Percentiles rank a stretch among this genome's conserved stretches.
These are phyloP conservation scores for Coemansia sp. DNA, from an alignment of 192 early-diverging fungal genomes.

Conservation along the genomic window DNA sequence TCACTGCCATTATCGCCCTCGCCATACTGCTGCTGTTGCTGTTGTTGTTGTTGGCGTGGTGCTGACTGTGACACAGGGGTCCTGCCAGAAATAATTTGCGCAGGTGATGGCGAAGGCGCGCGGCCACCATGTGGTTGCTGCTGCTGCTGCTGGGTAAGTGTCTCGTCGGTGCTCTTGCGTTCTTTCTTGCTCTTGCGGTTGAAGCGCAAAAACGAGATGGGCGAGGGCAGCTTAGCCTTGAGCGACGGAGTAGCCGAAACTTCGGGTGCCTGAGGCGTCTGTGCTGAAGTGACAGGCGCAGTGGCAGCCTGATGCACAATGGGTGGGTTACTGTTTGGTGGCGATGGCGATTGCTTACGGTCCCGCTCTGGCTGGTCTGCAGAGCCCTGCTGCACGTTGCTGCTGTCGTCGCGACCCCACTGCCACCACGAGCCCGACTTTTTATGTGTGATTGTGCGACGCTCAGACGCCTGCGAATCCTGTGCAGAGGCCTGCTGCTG, in stretches of 20 bases:
- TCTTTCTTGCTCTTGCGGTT: conserved; percentile 48
- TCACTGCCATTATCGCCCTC: conserved; percentile 8
- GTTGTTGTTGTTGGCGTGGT: no score
- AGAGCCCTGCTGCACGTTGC: conserved; percentile 3
- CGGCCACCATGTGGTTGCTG: not conserved
- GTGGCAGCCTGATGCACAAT: not conserved
- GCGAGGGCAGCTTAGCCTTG: conserved; percentile 43
- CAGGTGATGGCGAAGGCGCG: not conserved
- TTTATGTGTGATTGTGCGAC: conserved; percentile 37
- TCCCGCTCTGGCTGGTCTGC: not conserved
- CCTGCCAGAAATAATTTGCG: not conserved
- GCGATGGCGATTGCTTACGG: conserved; percentile 7
- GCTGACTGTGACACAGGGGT: no score
- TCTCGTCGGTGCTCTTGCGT: conserved; percentile 4
- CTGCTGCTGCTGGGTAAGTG: conserved; percentile 5
- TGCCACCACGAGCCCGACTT: conserved; percentile 50
- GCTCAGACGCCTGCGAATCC: conserved; percentile 5
- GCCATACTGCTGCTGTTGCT: not conserved
- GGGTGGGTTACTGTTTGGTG: conserved; percentile 3
- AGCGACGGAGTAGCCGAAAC: conserved; percentile 2
- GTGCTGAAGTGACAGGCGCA: conserved; percentile 6
- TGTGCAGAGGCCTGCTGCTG: not conserved
- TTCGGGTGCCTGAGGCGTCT: not conserved
- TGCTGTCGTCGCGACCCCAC: conserved; percentile 29
- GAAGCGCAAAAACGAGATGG: conserved; percentile 41